phyloP scores from a whole-genome alignment of 371 early-diverging fungal genomes.

The Mortierella sp. region DNA sequence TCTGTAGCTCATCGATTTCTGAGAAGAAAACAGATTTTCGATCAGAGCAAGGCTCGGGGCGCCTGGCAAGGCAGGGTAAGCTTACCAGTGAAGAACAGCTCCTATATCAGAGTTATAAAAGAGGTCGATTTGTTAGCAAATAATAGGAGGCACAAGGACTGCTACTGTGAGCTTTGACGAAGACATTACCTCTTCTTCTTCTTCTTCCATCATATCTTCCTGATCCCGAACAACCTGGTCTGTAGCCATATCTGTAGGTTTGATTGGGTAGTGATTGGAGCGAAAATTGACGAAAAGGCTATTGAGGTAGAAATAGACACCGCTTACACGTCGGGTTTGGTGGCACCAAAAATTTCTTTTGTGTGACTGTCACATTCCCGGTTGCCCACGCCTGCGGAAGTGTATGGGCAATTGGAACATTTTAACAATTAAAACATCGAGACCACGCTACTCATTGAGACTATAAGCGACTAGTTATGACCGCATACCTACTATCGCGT shows the following conservation, averaged over 20 bases:
- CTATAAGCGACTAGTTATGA: constrained; percentile 6
- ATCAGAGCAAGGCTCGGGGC: not conserved
- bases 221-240: constrained; percentile 53
- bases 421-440: not conserved
- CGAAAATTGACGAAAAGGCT: not conserved
- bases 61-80: not conserved
- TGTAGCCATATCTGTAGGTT: constrained; percentile 12
- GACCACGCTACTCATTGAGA: not conserved
- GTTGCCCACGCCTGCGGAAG: not conserved
- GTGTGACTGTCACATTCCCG: not conserved
- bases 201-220: constrained; percentile 30
- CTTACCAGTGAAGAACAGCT: constrained; percentile 48
- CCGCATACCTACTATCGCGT: constrained; percentile 16
- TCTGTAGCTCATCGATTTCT: constrained; percentile 60
- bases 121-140: not conserved
- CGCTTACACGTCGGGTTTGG: not conserved
- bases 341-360: not conserved
- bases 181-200: constrained; percentile 35
- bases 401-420: not conserved
- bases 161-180: not conserved
- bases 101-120: constrained; percentile 11
- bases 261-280: not conserved
- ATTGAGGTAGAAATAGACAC: not conserved
- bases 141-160: no score
- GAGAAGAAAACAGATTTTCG: not conserved